phyloP scores from a whole-genome alignment of 148 eudicot genomes.

The Talinum fruticosum region DNA sequence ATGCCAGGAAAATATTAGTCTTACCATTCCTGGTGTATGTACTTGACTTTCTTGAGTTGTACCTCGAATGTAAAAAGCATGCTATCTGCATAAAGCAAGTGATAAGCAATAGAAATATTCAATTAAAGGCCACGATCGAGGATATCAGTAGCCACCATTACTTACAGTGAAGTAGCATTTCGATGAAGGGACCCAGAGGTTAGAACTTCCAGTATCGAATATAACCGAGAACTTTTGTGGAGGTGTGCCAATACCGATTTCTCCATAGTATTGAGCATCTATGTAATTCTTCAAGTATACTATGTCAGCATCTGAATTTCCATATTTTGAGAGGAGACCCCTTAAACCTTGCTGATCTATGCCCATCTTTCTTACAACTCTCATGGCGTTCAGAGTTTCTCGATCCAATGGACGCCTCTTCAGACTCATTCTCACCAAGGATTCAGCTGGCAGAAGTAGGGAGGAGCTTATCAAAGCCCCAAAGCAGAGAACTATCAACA shows the following conservation, averaged over 20 bases:
- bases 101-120: conserved; percentile 4
- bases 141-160: background rate
- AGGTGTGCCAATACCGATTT: conserved; percentile 78
- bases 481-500: conserved; percentile 34
- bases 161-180: conserved; percentile 84
- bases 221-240: conserved; percentile 79
- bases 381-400: conserved; percentile 48
- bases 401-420: conserved; percentile 59
- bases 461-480: conserved; percentile 39
- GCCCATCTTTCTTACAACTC: conserved; percentile 41
- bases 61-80: conserved; percentile 72
- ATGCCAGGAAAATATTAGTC: background rate
- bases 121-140: background rate
- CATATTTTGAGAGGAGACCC: conserved; percentile 22
- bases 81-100: conserved; percentile 53
- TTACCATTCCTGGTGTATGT: conserved; percentile 64
- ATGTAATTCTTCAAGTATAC: conserved; percentile 71
- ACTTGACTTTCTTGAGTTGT: conserved; percentile 55
- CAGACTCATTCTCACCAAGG: conserved; percentile 52
- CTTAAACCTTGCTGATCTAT: conserved; percentile 24
- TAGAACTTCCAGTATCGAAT: conserved; percentile 91
- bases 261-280: conserved; percentile 88
- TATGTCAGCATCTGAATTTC: conserved; percentile 39
- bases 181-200: conserved; percentile 93
- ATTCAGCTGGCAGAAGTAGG: conserved; percentile 42